Conservation (phyloP, 257 asterid species). For the Haberlea rhodopensis region DNA sequence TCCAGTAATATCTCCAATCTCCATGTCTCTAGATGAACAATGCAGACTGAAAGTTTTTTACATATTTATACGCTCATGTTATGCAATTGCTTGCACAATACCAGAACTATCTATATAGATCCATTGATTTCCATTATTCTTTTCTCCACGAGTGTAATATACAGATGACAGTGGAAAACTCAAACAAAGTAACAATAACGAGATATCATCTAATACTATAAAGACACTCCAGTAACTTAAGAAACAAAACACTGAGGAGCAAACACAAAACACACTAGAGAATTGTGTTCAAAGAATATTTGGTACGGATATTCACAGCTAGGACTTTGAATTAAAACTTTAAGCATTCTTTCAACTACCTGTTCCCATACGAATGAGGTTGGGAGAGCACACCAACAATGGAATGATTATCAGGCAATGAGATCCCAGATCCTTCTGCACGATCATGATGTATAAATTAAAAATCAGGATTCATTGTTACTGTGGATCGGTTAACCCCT, state of each 20-base stretch:
- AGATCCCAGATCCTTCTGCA: slow-evolving; percentile 75
- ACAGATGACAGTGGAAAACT: slow-evolving; percentile 15
- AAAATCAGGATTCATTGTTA: slow-evolving; percentile 9
- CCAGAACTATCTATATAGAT: background rate
- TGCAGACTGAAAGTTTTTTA: background rate
- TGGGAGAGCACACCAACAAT: slow-evolving; percentile 89
- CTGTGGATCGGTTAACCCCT: slow-evolving; percentile 17
- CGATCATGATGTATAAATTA: slow-evolving; percentile 19
- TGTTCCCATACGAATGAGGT: slow-evolving; percentile 77
- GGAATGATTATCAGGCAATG: slow-evolving; percentile 61
- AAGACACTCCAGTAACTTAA: background rate
- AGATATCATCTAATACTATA: background rate
- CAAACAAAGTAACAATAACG: background rate
- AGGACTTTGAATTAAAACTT: slow-evolving; percentile 18
- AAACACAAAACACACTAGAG: background rate
- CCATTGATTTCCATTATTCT: slow-evolving; percentile 7
- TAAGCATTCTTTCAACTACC: slow-evolving; percentile 40
- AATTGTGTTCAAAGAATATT: slow-evolving; percentile 1
- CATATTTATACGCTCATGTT: background rate
- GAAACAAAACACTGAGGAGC: slow-evolving; percentile 1
- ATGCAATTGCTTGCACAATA: background rate
- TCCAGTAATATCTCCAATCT: slow-evolving; percentile 8
- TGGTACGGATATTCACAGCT: slow-evolving; percentile 16
- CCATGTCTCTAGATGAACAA: slow-evolving; percentile 14
- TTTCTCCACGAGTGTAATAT: background rate